Evolutionary conservation across 257 asterid species (phyloP).

Genomic region (Jacaranda copaia): DNA sequence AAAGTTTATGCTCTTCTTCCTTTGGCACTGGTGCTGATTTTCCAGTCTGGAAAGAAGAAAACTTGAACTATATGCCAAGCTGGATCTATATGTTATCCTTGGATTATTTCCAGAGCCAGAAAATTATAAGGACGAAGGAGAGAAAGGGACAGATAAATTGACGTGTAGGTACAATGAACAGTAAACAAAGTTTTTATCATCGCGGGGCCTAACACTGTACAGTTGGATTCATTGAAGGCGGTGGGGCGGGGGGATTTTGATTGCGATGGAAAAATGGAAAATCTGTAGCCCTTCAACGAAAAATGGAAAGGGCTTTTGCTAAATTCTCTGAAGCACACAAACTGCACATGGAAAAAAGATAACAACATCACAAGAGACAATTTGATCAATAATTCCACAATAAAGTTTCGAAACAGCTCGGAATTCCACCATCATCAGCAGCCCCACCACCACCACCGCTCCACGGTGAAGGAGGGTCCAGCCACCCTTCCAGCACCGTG

Average conservation of each 20-base stretch:
- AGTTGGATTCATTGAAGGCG: slow-evolving; percentile 33
- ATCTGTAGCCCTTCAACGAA: slow-evolving; percentile 34
- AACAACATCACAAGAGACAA: neutral
- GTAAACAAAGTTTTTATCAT: slow-evolving; percentile 21
- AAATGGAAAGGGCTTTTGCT: slow-evolving; percentile 29
- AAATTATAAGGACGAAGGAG: neutral
- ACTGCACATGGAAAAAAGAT: slow-evolving; percentile 24
- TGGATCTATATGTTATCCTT: neutral
- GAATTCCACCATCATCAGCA: slow-evolving; percentile 36
- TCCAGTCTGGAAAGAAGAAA: neutral
- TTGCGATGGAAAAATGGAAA: neutral
- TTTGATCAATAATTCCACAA: slow-evolving; percentile 61
- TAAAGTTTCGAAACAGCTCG: slow-evolving; percentile 48
- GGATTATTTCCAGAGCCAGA: neutral
- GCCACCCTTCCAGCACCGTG: slow-evolving; percentile 58
- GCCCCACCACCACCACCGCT: slow-evolving; percentile 29
- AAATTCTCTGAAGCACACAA: slow-evolving; percentile 19
- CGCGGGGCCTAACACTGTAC: slow-evolving; percentile 39
- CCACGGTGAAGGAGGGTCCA: slow-evolving; percentile 60
- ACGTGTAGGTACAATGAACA: neutral
- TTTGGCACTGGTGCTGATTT: neutral
- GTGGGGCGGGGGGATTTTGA: neutral
- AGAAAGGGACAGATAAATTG: slow-evolving; percentile 22
- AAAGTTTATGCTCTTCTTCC: neutral
- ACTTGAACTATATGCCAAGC: neutral